These are phyloP conservation scores for Scenedesmus sp. DNA, from an alignment of 163 green algal genomes.

Conservation along the genomic window DNA sequence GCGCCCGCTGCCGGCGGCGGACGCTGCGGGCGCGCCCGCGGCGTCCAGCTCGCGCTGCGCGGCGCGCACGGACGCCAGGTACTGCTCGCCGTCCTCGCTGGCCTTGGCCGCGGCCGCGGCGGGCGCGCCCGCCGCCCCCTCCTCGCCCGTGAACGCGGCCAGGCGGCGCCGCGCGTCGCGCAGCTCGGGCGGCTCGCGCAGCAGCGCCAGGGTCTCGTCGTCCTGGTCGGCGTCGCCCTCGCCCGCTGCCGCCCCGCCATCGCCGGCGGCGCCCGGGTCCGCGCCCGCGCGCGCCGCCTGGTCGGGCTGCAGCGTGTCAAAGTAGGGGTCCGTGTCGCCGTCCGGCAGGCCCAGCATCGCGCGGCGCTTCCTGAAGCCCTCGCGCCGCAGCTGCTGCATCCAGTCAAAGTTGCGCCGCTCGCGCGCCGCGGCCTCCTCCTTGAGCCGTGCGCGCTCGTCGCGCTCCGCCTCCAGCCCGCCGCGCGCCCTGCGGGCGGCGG, in stretches of 20 bases:
- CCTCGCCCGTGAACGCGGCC: conserved; percentile 59
- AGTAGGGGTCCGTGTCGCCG: conserved; percentile 81
- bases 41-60: conserved; percentile 30
- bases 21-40: not conserved
- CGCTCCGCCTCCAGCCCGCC: conserved; percentile 85
- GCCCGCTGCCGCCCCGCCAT: conserved; percentile 20
- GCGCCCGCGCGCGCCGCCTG: conserved; percentile 30
- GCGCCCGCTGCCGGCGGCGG: not conserved
- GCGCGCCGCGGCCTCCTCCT: conserved; percentile 51
- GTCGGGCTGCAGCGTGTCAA: conserved; percentile 65
- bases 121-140: conserved; percentile 58
- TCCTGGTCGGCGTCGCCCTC: conserved; percentile 62
- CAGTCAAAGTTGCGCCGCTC: conserved; percentile 65
- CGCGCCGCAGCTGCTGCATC: conserved; percentile 60
- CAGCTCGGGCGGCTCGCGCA: conserved; percentile 79
- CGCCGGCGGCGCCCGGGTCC: not conserved
- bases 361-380: conserved; percentile 69
- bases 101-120: not conserved
- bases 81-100: conserved; percentile 5
- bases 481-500: conserved; percentile 45
- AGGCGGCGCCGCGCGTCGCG: conserved; percentile 65
- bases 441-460: conserved; percentile 60
- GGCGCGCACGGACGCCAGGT: conserved; percentile 25
- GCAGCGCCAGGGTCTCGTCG: conserved; percentile 34
- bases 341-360: conserved; percentile 70